phyloP scores from a whole-genome alignment of 2,329 filamentous ascomycete genomes.

The Tolypocladium ovalisporum region DNA sequence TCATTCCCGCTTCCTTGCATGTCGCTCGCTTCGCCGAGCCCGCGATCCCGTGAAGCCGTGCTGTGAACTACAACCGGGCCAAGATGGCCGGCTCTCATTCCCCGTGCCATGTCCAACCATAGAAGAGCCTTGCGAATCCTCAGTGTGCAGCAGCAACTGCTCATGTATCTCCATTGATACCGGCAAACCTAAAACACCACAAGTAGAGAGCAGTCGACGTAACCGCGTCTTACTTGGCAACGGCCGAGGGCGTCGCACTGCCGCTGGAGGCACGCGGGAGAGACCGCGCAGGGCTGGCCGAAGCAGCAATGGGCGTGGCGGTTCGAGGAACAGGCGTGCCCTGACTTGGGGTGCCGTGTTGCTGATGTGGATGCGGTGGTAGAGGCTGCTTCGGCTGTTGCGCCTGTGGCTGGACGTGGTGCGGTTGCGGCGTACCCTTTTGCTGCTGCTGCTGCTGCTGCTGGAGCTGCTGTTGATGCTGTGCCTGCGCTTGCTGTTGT shows the following conservation, averaged over 20 bases:
- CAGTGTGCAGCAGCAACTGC: not conserved
- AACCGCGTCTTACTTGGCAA: slow-evolving; percentile 9
- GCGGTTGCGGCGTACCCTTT: slow-evolving; percentile 17
- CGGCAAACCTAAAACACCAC: not conserved
- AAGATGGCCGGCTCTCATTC: not conserved
- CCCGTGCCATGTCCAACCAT: not conserved
- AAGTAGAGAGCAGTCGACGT: not conserved
- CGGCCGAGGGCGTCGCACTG: slow-evolving; percentile 26
- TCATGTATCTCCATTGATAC: too few species aligned
- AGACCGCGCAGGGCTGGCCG: slow-evolving; percentile 10
- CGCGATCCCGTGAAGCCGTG: not conserved
- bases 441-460: slow-evolving; percentile 13
- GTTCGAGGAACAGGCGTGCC: not conserved
- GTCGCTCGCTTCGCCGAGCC: not conserved
- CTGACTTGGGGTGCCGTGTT: slow-evolving; percentile 3
- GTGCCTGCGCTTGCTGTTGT: slow-evolving; percentile 40
- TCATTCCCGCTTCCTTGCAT: not conserved
- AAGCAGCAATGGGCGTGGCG: slow-evolving; percentile 2
- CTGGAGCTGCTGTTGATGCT: slow-evolving; percentile 14
- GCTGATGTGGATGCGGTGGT: slow-evolving; percentile 7
- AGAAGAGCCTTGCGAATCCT: not conserved
- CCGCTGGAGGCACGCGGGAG: slow-evolving; percentile 26
- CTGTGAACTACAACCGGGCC: not conserved
- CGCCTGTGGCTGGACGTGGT: slow-evolving; percentile 6
- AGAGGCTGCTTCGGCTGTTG: slow-evolving; percentile 8